Evolutionary conservation across 2,329 filamentous ascomycete genomes (phyloP).

Genomic region (Zymoseptoria passerinii): DNA sequence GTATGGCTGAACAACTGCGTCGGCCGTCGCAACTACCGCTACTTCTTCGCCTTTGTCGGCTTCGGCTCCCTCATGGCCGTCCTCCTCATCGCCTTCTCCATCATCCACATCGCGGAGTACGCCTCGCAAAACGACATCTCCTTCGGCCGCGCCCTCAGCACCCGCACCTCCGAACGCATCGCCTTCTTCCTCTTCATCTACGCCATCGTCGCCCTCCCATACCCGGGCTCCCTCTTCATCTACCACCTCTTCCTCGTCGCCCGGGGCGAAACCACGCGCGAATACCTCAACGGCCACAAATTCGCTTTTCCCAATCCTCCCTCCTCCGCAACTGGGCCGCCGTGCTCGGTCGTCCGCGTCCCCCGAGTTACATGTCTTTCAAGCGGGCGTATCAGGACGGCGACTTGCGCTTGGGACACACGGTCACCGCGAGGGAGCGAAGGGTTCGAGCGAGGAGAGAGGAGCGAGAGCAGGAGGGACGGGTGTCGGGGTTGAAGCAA

Average conservation of each 20-base stretch:
- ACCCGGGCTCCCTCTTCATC: conserved; percentile 72
- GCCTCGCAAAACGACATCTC: conserved; percentile 53
- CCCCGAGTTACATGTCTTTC: conserved; percentile 83
- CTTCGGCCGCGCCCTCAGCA: conserved; percentile 54
- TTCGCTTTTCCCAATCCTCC: conserved; percentile 77
- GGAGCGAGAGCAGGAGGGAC: conserved; percentile 31
- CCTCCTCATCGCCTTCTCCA: conserved; percentile 66
- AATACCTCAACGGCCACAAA: conserved; percentile 94
- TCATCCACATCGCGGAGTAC: conserved; percentile 76
- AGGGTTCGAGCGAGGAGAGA: conserved; percentile 5
- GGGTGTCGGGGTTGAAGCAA: conserved; percentile 45
- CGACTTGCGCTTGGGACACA: conserved; percentile 69
- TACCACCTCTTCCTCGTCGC: conserved; percentile 91
- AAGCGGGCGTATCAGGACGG: conserved; percentile 68
- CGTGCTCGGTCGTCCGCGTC: conserved; percentile 73
- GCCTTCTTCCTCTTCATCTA: conserved; percentile 81
- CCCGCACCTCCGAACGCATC: conserved; percentile 22
- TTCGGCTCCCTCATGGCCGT: conserved; percentile 67
- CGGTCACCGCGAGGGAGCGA: conserved; percentile 7
- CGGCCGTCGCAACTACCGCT: conserved; percentile 92
- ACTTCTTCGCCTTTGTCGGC: conserved; percentile 87
- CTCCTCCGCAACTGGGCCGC: conserved; percentile 69
- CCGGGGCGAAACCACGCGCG: conserved; percentile 86
- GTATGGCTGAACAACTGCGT: conserved; percentile 99
- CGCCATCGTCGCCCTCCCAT: conserved; percentile 63